Conservation (phyloP, 495 filamentous ascomycete species). For the Filosporella fistucella region DNA sequence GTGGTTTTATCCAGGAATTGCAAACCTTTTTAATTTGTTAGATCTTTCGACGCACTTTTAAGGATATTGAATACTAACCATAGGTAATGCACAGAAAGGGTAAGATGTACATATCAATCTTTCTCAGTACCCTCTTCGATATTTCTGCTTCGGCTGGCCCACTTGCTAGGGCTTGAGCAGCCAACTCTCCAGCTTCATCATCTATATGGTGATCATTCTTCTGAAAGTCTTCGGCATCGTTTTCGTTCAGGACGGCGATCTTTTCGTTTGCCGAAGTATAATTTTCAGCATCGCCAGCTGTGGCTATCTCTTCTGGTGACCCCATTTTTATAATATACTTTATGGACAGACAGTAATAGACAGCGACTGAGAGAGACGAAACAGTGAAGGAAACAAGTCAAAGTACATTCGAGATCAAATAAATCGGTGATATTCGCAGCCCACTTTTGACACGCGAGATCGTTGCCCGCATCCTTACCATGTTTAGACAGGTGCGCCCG, state of each 20-base stretch:
- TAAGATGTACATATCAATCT: slow-evolving; percentile 36
- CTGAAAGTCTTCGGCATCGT: slow-evolving; percentile 2
- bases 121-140: slow-evolving; percentile 21
- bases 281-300: background rate
- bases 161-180: slow-evolving; percentile 20
- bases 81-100: slow-evolving; percentile 44
- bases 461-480: too few relatives aligned
- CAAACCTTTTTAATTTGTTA: slow-evolving; percentile 29
- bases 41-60: too few relatives aligned
- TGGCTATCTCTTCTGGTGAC: background rate
- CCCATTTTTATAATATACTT: too few relatives aligned
- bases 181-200: slow-evolving; percentile 23
- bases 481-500: too few relatives aligned
- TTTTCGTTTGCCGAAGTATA: background rate
- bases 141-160: slow-evolving; percentile 15
- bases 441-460: too few relatives aligned
- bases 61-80: slow-evolving; percentile 19
- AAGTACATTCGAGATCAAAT: too few relatives aligned
- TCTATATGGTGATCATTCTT: slow-evolving; percentile 16
- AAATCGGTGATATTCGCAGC: too few relatives aligned
- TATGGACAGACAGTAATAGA: too few relatives aligned
- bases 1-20: slow-evolving; percentile 62
- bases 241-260: background rate
- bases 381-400: too few relatives aligned
- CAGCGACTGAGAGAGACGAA: too few relatives aligned